These are phyloP conservation scores for Mortierella polycephala DNA, from an alignment of 371 early-diverging fungal genomes.

Conservation along the genomic window DNA sequence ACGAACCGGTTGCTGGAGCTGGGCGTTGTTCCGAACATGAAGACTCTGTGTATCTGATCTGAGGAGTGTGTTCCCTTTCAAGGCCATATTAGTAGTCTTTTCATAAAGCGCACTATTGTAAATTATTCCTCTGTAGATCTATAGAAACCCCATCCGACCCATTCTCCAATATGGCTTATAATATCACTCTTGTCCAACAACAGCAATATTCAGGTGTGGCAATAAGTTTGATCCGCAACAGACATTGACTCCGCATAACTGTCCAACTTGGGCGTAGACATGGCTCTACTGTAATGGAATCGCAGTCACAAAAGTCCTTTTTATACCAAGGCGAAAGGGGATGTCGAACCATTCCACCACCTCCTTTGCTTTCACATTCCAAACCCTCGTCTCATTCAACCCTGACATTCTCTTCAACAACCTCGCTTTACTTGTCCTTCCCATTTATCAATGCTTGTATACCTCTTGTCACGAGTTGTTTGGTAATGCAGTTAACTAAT, in stretches of 20 bases:
- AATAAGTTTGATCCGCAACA: too few species aligned
- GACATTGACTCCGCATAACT: too few species aligned
- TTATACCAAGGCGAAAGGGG: background rate
- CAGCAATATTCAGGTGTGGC: too few species aligned
- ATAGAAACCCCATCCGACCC: too few species aligned
- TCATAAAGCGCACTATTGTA: too few species aligned
- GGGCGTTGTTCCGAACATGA: conserved; percentile 47
- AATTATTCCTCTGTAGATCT: too few species aligned
- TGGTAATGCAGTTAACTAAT: conserved; percentile 15
- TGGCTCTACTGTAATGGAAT: too few species aligned
- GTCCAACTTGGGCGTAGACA: too few species aligned
- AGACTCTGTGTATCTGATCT: conserved; percentile 35
- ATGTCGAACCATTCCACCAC: background rate
- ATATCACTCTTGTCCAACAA: too few species aligned
- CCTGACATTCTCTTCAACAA: background rate
- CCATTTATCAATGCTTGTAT: conserved; percentile 21
- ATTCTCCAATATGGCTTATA: too few species aligned
- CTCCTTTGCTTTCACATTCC: background rate
- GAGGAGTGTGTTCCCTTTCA: too few species aligned
- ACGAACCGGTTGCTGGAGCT: conserved; percentile 33
- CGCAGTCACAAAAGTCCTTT: conserved; percentile 1
- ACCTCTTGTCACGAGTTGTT: conserved; percentile 38
- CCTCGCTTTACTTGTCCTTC: background rate
- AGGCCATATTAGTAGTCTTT: too few species aligned
- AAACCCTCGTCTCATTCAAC: conserved; percentile 1